Percentiles rank a stretch among this genome's conserved stretches.
These are phyloP conservation scores for Nannochloropsis gaditana DNA, from an alignment of 108 stramenopile genomes.

Conservation along the genomic window DNA sequence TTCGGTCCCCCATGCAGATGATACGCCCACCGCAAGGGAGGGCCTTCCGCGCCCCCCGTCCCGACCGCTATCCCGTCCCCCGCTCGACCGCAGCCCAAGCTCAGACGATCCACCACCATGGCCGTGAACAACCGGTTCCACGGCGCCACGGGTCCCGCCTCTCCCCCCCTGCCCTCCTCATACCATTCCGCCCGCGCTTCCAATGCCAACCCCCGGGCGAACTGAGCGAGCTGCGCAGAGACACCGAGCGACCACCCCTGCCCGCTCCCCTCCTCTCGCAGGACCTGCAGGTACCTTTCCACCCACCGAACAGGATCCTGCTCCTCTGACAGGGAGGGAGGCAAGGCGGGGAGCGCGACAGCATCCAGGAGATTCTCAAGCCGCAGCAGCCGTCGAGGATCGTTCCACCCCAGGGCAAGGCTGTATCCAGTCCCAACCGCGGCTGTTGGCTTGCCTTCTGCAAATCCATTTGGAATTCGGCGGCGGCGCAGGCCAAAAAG, in stretches of 20 bases:
- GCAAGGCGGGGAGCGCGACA: neutral
- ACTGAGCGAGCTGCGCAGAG: neutral
- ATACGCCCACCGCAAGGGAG: neutral
- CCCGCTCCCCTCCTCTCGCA: neutral
- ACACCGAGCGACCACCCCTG: neutral
- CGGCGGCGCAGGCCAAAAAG: no score
- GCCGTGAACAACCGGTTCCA: neutral
- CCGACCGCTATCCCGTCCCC: neutral
- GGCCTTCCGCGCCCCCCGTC: neutral
- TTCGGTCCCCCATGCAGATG: neutral
- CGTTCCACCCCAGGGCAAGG: neutral
- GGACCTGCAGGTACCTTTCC: neutral
- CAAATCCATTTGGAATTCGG: neutral
- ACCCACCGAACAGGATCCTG: neutral
- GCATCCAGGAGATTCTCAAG: neutral
- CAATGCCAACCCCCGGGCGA: neutral
- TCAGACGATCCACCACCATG: neutral
- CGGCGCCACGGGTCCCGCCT: neutral
- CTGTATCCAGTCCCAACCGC: neutral
- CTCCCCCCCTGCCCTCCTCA: neutral
- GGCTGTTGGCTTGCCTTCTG: neutral
- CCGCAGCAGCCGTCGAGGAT: neutral
- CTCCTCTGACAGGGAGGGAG: neutral
- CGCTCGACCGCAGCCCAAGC: neutral
- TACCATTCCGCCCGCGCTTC: neutral